A percentile compares a stretch with the other conserved stretches of the same genome.
Evolutionary conservation across 768 basidiomycete species (phyloP).

Genomic region (Mycena pura): DNA sequence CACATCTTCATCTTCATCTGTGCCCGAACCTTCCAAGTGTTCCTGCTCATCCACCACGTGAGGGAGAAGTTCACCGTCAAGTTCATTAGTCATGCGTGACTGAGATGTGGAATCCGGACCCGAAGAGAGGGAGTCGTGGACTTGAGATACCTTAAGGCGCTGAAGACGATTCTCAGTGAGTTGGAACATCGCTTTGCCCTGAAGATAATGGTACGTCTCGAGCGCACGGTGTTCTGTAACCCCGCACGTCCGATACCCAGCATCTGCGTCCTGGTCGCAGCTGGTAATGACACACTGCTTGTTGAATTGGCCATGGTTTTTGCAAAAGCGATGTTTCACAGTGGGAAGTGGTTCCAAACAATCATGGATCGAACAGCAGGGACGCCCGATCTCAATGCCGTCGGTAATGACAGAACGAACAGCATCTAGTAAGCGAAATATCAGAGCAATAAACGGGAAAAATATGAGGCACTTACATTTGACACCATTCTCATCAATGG

Average conservation of each 20-base stretch:
- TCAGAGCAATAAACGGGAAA: background rate
- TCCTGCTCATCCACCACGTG: background rate
- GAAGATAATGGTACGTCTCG: slow-evolving; percentile 26
- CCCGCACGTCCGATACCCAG: slow-evolving; percentile 16
- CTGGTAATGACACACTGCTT: slow-evolving; percentile 14
- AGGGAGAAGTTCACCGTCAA: background rate
- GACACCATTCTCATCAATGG: background rate
- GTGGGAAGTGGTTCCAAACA: slow-evolving; percentile 28
- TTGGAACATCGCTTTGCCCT: slow-evolving; percentile 35
- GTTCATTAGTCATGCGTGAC: background rate
- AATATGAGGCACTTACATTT: background rate
- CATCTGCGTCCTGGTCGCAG: slow-evolving; percentile 10
- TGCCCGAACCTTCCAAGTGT: background rate
- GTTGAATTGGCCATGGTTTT: background rate
- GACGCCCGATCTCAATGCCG: slow-evolving; percentile 35
- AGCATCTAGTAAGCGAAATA: background rate
- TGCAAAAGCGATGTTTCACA: slow-evolving; percentile 24
- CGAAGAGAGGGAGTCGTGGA: background rate
- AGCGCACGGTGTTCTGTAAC: slow-evolving; percentile 29
- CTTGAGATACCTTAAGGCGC: slow-evolving; percentile 16
- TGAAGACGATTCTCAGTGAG: slow-evolving; percentile 35
- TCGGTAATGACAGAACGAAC: slow-evolving; percentile 31
- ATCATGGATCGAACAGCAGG: slow-evolving; percentile 33
- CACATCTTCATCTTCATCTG: slow-evolving; percentile 27
- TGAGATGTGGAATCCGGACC: too few relatives aligned